phyloP scores from a whole-genome alignment of 2,329 filamentous ascomycete species.

The Scolecobasidium constrictum region DNA sequence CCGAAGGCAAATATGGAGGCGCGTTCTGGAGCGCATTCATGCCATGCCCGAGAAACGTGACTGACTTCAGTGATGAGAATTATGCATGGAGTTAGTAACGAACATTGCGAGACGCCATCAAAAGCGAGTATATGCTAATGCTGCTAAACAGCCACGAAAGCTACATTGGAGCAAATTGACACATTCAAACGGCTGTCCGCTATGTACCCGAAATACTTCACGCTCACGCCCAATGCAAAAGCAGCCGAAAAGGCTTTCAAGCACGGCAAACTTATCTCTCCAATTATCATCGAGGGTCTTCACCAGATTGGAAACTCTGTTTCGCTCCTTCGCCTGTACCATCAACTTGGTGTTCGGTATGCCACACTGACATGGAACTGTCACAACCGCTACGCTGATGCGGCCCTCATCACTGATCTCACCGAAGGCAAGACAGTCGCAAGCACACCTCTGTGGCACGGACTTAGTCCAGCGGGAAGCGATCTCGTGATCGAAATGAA shows the following conservation, averaged over 20 bases:
- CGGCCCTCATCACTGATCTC: conserved; percentile 52
- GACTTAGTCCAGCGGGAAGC: conserved; percentile 57
- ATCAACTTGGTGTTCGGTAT: conserved; percentile 74
- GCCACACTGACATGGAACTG: conserved; percentile 88
- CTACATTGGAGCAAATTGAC: conserved; percentile 67
- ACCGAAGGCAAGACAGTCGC: conserved; percentile 25
- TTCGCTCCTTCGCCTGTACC: conserved; percentile 62
- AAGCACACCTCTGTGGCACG: conserved; percentile 52
- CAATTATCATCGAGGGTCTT: conserved; percentile 73
- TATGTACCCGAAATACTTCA: conserved; percentile 59
- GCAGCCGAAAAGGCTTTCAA: conserved; percentile 47
- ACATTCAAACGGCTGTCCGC: conserved; percentile 53
- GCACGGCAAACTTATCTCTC: conserved; percentile 53
- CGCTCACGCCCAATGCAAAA: conserved; percentile 47
- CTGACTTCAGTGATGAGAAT: conserved; percentile 62
- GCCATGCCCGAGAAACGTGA: conserved; percentile 60
- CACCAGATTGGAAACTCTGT: conserved; percentile 87
- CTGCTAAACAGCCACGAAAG: too few relatives aligned
- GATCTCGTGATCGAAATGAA: conserved; percentile 81
- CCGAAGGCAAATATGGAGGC: conserved; percentile 62
- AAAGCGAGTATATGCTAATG: too few relatives aligned
- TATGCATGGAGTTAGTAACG: conserved; percentile 55
- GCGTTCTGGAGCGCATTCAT: conserved; percentile 91
- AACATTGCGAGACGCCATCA: too few relatives aligned
- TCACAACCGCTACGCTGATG: conserved; percentile 81